phyloP scores from a whole-genome alignment of 257 asterid genomes.

The Solanum chiquidenum region DNA sequence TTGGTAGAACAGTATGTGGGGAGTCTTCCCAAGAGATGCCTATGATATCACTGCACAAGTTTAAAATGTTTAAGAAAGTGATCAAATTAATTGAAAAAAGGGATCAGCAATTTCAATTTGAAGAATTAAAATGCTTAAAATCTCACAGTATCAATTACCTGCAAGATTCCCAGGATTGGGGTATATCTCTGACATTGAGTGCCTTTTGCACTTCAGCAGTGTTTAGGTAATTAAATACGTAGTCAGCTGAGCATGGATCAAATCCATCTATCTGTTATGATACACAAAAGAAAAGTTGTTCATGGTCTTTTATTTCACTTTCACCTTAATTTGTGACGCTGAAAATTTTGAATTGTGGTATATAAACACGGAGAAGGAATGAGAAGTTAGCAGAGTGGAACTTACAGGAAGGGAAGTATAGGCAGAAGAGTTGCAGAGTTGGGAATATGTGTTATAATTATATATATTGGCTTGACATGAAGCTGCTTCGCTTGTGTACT shows the following conservation, averaged over 20 bases:
- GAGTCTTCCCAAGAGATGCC: constrained; percentile 16
- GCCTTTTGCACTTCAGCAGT: constrained; percentile 38
- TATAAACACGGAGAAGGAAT: neutral
- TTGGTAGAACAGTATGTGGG: constrained; percentile 38
- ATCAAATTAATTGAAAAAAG: neutral
- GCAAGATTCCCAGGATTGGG: constrained; percentile 41
- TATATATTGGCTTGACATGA: constrained; percentile 10
- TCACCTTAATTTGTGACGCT: neutral
- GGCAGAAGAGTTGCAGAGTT: constrained; percentile 26
- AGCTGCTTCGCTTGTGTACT: constrained; percentile 3
- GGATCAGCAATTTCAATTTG: neutral
- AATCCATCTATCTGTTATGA: constrained; percentile 21
- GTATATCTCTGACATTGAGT: constrained; percentile 31
- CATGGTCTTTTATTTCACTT: neutral
- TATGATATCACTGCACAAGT: constrained; percentile 3
- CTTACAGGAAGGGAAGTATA: neutral
- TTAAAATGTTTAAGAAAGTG: neutral
- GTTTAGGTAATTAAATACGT: constrained; percentile 31
- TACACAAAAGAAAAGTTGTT: neutral
- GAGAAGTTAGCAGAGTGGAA: neutral
- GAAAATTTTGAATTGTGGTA: neutral
- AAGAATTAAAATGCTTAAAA: neutral
- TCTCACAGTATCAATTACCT: constrained; percentile 12
- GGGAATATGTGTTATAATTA: constrained; percentile 38
- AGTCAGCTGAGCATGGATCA: constrained; percentile 49